Evolutionary conservation across 2,329 filamentous ascomycete genomes (phyloP), one percentile per base, ranked within the genome.

Genomic region (Aspergillus ustus): DNA sequence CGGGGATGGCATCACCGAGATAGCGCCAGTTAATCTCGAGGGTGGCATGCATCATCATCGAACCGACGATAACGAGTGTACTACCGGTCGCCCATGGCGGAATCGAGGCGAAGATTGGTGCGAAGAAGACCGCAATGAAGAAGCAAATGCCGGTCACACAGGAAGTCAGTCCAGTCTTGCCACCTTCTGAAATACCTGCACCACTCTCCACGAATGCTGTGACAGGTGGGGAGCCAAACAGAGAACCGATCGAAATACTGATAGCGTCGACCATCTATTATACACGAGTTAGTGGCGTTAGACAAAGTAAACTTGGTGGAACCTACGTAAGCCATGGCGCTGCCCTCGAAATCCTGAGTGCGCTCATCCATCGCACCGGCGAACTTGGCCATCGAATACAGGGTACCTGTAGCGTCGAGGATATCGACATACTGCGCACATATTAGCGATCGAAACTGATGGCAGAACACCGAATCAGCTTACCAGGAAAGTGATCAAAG

Each of bases 151-250:
- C 92, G 0, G 91, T 89, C 17, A 87, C 82, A 75, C 94, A 91
- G 51, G 91, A 88, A 0, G 92, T 95, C n/a, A 96, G 78, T 17
- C 92, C 92, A 0, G 92, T 96, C 72, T 89, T 89, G 49, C 92
- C 92, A 55, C 92, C 92, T 77, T 96, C 92, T 0, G 91, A 91
- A 65, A 96, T 96, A 69, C 92, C 92, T 8, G 92, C 92, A 72
- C 92, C 92, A n/a, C 89, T 92, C 77, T 96, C 92, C 70, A 96
- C 88, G 72, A 92, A 96, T 9, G 92, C 91, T 0, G 92, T 96
- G 4, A 96, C 91, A 0, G 92, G 92, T 0, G 92, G 89, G 9
- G 85, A 85, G 53, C 92, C 92, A 52, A 96, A 83, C 1, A 96
- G 81, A 5, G 91, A 87, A 3, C 92, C 92, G 64, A 96, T 91